These are phyloP conservation scores for Noccaea bulbosa DNA, from an alignment of 345 rosid genomes.

Conservation along the genomic window DNA sequence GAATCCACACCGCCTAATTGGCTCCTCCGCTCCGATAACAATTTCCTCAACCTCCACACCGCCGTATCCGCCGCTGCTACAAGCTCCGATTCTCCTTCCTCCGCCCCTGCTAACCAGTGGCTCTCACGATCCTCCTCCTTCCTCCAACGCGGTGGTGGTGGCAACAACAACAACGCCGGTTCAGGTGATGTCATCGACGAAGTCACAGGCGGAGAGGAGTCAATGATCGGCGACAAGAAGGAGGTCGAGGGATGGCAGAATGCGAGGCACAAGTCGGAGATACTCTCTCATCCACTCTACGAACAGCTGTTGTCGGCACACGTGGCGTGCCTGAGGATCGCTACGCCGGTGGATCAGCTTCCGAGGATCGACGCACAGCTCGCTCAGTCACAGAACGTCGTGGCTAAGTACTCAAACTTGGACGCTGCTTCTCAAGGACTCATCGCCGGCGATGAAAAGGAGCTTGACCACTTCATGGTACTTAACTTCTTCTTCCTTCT, in stretches of 20 bases:
- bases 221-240: conserved; percentile 36
- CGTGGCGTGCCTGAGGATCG: conserved; percentile 85
- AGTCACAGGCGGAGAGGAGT: conserved; percentile 44
- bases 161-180: conserved; percentile 49
- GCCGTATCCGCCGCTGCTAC: conserved; percentile 45
- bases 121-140: conserved; percentile 75
- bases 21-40: conserved; percentile 72
- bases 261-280: conserved; percentile 80
- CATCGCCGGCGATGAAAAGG: conserved; percentile 68
- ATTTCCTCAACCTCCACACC: conserved; percentile 85
- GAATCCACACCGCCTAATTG: conserved; percentile 66
- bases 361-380: conserved; percentile 96
- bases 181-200: conserved; percentile 58
- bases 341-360: conserved; percentile 98
- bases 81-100: conserved; percentile 49
- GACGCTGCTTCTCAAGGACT: conserved; percentile 58
- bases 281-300: conserved; percentile 84
- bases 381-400: conserved; percentile 94
- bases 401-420: conserved; percentile 75
- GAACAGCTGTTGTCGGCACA: conserved; percentile 90
- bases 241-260: conserved; percentile 74
- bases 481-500: conserved; percentile 28
- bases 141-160: conserved; percentile 36
- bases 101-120: conserved; percentile 63
- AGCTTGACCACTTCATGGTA: conserved; percentile 99